Conservation (phyloP, 2,329 filamentous ascomycete species). For the Cephalotrichum gorgonifer region DNA sequence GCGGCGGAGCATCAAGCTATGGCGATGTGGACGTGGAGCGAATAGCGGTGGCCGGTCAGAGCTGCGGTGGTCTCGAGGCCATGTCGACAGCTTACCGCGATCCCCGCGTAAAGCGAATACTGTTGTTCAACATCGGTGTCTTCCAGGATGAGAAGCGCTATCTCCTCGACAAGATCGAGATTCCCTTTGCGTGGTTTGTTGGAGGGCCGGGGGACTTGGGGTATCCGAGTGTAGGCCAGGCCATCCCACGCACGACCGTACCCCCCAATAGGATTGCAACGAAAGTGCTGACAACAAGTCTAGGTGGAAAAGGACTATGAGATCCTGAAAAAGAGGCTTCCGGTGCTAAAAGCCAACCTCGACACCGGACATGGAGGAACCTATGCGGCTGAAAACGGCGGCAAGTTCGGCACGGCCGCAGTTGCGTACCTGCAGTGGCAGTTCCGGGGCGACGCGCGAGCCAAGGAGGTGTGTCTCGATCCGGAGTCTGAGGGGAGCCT, state of each 20-base stretch:
- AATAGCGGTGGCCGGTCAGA: not conserved
- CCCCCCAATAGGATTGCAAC: no score
- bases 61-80: constrained; percentile 2
- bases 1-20: not conserved
- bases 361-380: constrained; percentile 1
- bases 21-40: not conserved
- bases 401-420: constrained; percentile 1
- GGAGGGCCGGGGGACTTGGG: not conserved
- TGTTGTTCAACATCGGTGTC: constrained; percentile 1
- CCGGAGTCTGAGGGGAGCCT: not conserved
- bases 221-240: not conserved
- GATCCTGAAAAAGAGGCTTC: not conserved
- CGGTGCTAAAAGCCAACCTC: not conserved
- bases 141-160: constrained; percentile 2
- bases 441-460: not conserved
- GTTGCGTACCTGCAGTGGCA: constrained; percentile 3
- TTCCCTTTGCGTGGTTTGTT: constrained; percentile 2
- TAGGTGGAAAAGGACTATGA: not conserved
- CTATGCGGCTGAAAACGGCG: not conserved
- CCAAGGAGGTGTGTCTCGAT: not conserved
- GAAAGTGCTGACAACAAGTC: not conserved
- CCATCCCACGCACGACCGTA: no score
- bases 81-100: constrained; percentile 2
- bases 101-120: not conserved
- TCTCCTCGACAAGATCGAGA: not conserved